phyloP scores from a whole-genome alignment of 208 protist species.

The Plasmodiophora brassicae region DNA sequence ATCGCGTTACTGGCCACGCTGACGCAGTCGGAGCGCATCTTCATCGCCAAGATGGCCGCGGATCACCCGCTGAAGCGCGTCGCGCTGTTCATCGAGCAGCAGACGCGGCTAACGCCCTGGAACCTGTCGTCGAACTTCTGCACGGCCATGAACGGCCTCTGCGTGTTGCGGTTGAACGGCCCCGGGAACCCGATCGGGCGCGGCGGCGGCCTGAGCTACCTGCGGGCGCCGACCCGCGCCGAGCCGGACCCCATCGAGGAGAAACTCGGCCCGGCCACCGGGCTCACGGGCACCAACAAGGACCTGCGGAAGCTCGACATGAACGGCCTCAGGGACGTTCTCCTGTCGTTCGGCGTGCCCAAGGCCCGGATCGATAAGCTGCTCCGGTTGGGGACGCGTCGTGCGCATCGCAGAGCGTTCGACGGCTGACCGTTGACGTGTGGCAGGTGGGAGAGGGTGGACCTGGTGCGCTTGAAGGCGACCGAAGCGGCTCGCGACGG shows the following conservation, averaged over 20 bases:
- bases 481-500: neutral
- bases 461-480: conserved; percentile 23
- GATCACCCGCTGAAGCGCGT: neutral
- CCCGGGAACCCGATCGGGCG: neutral
- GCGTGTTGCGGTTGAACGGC: conserved; percentile 2
- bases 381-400: too few relatives aligned
- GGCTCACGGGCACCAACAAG: conserved; percentile 5
- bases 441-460: conserved; percentile 25
- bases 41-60: neutral
- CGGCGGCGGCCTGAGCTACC: neutral
- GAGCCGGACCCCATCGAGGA: conserved; percentile 29
- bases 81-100: conserved; percentile 1
- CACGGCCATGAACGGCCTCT: neutral
- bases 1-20: conserved; percentile 12
- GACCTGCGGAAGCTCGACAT: conserved; percentile 21
- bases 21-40: neutral
- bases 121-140: neutral
- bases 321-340: conserved; percentile 5
- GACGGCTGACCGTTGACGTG: too few relatives aligned
- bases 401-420: too few relatives aligned
- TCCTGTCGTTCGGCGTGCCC: conserved; percentile 11
- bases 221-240: neutral
- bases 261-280: neutral
- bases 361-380: neutral
- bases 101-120: conserved; percentile 17